Percentiles rank a stretch among this genome's conserved stretches.
phyloP scores from a whole-genome alignment of 371 early-diverging fungal genomes.

The Cokeromyces recurvatus region DNA sequence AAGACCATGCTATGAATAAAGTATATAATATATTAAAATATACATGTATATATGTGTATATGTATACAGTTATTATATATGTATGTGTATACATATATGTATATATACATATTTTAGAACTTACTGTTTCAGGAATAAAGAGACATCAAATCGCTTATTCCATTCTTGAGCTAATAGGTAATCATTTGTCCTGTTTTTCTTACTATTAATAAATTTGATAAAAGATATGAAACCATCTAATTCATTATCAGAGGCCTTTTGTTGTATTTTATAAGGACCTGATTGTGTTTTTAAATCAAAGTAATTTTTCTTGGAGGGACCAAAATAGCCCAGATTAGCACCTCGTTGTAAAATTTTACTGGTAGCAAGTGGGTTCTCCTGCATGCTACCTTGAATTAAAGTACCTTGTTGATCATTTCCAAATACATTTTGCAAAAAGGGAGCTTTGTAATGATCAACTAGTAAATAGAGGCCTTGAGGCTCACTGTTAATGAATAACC shows the following conservation, averaged over 20 bases:
- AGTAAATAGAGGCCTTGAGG: constrained; percentile 42
- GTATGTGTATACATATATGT: too few relatives aligned
- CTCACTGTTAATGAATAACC: constrained; percentile 36
- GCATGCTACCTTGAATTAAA: constrained; percentile 30
- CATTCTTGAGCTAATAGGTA: constrained; percentile 13
- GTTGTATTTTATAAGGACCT: constrained; percentile 20
- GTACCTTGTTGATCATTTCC: constrained; percentile 12
- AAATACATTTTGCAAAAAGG: constrained; percentile 23
- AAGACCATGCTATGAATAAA: constrained; percentile 17
- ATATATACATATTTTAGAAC: too few relatives aligned
- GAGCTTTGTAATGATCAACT: constrained; percentile 35
- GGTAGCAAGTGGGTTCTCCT: constrained; percentile 25
- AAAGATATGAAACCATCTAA: constrained; percentile 30
- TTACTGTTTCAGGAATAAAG: constrained; percentile 40
- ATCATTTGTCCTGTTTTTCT: too few relatives aligned
- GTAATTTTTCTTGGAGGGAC: constrained; percentile 14
- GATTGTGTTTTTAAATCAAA: neutral
- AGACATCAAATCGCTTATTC: constrained; percentile 37
- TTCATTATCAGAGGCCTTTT: constrained; percentile 11
- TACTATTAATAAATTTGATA: constrained; percentile 30
- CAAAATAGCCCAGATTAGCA: constrained; percentile 28
- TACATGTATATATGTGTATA: too few relatives aligned
- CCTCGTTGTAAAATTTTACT: constrained; percentile 12
- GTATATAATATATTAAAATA: too few relatives aligned
- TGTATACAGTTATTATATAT: too few relatives aligned